phyloP scores from a whole-genome alignment of 345 rosid species.

The Moricandia moricandioides region DNA sequence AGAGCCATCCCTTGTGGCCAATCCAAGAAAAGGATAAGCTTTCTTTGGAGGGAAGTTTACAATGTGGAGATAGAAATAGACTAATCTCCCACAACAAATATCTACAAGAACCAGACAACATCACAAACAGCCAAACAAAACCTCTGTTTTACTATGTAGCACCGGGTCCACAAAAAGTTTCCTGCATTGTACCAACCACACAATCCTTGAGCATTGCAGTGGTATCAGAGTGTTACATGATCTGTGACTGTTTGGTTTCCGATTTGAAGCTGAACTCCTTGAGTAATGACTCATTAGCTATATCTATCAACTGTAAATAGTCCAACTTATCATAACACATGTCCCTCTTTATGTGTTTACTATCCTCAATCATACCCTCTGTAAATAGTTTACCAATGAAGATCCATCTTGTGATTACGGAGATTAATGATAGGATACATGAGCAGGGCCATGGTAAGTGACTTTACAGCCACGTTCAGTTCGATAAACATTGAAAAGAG shows the following conservation, averaged over 20 bases:
- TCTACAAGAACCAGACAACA: constrained; percentile 22
- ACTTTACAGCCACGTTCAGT: constrained; percentile 93
- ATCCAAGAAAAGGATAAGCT: constrained; percentile 27
- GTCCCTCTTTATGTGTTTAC: not conserved
- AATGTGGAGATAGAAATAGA: constrained; percentile 12
- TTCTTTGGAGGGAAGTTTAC: constrained; percentile 22
- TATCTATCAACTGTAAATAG: constrained; percentile 45
- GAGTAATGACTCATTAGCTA: constrained; percentile 41
- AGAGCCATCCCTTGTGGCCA: constrained; percentile 13
- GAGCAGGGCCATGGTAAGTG: constrained; percentile 89
- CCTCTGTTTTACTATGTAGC: not conserved
- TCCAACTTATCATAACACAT: constrained; percentile 11
- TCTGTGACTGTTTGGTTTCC: not conserved
- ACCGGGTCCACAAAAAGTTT: constrained; percentile 9
- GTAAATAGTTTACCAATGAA: too few species aligned
- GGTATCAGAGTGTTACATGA: not conserved
- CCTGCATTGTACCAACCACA: constrained; percentile 7
- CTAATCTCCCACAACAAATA: not conserved
- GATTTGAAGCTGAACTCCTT: constrained; percentile 62
- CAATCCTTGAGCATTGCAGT: not conserved
- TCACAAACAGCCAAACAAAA: constrained; percentile 26
- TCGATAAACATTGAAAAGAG: constrained; percentile 67
- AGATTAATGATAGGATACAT: constrained; percentile 86
- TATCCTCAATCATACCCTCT: too few species aligned
- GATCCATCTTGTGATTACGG: constrained; percentile 55